phyloP scores from a whole-genome alignment of 306 rosid genomes.

The Chamaecrista fasciculata region DNA sequence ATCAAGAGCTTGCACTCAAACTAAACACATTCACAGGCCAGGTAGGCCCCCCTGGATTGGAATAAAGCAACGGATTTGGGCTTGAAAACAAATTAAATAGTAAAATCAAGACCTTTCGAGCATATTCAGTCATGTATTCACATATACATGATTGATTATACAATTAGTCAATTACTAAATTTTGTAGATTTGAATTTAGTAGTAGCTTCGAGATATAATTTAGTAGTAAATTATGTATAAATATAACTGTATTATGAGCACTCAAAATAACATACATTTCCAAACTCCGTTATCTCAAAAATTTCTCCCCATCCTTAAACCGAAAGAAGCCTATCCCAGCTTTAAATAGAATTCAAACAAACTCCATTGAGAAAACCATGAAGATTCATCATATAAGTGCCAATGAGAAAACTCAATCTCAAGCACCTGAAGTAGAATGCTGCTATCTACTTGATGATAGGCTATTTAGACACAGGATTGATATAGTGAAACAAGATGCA shows the following conservation, averaged over 20 bases:
- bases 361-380: background rate
- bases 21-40: background rate
- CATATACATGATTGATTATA: background rate
- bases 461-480: background rate
- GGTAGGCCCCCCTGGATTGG: background rate
- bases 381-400: background rate
- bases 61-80: background rate
- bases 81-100: background rate
- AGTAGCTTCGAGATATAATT: background rate
- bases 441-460: background rate
- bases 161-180: background rate
- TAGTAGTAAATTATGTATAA: background rate
- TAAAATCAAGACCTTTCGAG: too few species aligned
- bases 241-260: background rate
- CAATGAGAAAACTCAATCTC: background rate
- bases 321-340: background rate
- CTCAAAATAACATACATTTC: background rate
- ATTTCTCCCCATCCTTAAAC: background rate
- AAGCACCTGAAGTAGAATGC: background rate
- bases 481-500: background rate
- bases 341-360: background rate
- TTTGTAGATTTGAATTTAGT: background rate
- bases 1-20: background rate
- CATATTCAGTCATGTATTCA: background rate
- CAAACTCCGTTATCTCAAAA: background rate